phyloP scores from a whole-genome alignment of 345 rosid species.

The Firmiana major region DNA sequence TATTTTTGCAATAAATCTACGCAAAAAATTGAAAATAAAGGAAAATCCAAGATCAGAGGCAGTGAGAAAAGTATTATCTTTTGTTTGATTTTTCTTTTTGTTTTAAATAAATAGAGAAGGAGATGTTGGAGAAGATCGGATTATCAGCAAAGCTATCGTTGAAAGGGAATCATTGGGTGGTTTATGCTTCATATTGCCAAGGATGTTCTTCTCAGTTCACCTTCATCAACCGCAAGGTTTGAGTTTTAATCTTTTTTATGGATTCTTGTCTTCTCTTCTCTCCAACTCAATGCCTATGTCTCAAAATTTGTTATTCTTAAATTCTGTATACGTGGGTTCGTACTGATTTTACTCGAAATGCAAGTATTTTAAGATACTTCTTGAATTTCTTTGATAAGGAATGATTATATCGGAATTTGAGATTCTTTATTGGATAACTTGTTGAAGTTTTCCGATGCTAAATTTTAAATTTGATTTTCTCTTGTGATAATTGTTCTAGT shows the following conservation, averaged over 20 bases:
- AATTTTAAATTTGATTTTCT: background rate
- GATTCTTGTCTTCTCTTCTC: background rate
- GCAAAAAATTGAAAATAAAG: background rate
- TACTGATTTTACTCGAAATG: background rate
- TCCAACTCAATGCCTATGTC: conserved; percentile 7
- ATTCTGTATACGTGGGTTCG: background rate
- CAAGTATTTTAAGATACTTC: background rate
- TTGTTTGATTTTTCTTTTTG: background rate
- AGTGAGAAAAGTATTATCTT: background rate
- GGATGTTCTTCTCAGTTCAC: conserved; percentile 90
- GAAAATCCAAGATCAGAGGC: background rate
- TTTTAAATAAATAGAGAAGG: background rate
- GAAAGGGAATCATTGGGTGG: conserved; percentile 80
- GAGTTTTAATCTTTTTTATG: background rate
- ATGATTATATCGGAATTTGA: background rate
- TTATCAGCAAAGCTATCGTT: conserved; percentile 80
- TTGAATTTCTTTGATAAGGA: background rate
- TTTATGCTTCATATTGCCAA: conserved; percentile 88
- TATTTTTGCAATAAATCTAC: background rate
- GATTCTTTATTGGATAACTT: background rate
- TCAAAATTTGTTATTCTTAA: background rate
- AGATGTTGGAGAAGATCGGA: conserved; percentile 88
- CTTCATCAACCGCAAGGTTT: conserved; percentile 97
- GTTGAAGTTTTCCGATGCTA: background rate
- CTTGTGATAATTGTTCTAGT: background rate